Evolutionary conservation across 1,284 basidiomycete genomes (phyloP).

Genomic region (Thecaphora thlaspeos): DNA sequence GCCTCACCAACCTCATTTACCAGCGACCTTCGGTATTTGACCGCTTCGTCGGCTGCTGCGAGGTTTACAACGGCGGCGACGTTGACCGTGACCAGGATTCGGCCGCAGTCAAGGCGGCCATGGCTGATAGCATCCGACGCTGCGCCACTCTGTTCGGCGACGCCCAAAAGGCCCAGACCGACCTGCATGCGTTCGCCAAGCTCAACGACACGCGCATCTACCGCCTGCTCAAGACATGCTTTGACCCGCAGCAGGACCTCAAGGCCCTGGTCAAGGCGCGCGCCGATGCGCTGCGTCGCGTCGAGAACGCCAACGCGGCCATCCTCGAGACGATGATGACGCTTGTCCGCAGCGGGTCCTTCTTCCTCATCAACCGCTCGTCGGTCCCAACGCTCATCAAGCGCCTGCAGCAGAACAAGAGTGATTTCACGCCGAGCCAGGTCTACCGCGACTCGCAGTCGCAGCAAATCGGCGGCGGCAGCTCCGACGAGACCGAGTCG

Average conservation of each 20-base stretch:
- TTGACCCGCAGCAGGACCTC: conserved; percentile 80
- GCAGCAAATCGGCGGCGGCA: background rate
- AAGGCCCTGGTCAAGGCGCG: conserved; percentile 72
- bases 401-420: conserved; percentile 5
- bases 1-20: conserved; percentile 61
- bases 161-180: conserved; percentile 71
- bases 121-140: conserved; percentile 30
- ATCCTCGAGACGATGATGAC: conserved; percentile 66
- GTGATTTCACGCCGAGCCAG: conserved; percentile 7
- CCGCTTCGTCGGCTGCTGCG: conserved; percentile 43
- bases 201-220: conserved; percentile 82
- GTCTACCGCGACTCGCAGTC: background rate
- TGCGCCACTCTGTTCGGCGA: conserved; percentile 60
- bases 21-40: conserved; percentile 24
- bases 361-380: conserved; percentile 78
- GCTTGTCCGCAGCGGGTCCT: conserved; percentile 72
- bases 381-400: conserved; percentile 72
- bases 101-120: conserved; percentile 59
- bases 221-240: conserved; percentile 75
- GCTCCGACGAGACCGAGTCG: background rate
- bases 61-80: conserved; percentile 63
- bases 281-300: conserved; percentile 37
- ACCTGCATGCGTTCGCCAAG: conserved; percentile 79
- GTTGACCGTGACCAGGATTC: conserved; percentile 71
- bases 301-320: conserved; percentile 26